phyloP scores from a whole-genome alignment of 768 basidiomycete genomes.

The Tylopilus cervinicoccineus region DNA sequence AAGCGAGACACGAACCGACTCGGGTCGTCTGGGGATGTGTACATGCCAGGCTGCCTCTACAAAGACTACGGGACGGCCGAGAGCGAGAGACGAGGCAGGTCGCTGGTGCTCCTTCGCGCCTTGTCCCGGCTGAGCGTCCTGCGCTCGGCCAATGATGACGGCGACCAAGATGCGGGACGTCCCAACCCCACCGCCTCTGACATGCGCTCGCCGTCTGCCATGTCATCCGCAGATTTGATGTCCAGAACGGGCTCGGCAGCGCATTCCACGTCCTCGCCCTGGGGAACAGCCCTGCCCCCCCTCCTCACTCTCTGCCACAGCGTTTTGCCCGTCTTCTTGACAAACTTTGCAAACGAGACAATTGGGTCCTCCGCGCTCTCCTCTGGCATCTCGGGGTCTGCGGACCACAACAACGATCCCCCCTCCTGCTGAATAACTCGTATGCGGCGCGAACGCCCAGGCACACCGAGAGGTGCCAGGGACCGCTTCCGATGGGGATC shows the following conservation, averaged over 20 bases:
- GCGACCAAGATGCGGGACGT: slow-evolving; percentile 27
- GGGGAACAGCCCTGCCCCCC: slow-evolving; percentile 21
- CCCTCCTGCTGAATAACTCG: slow-evolving; percentile 16
- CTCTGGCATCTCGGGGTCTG: slow-evolving; percentile 23
- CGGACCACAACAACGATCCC: slow-evolving; percentile 17
- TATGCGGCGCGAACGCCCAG: slow-evolving; percentile 36
- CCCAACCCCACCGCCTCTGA: neutral
- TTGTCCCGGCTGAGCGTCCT: slow-evolving; percentile 12
- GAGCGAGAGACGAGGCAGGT: slow-evolving; percentile 43
- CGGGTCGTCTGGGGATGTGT: no score
- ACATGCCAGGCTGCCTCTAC: no score
- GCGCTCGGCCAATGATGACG: slow-evolving; percentile 13
- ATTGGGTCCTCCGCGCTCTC: slow-evolving; percentile 45
- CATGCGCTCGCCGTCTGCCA: neutral
- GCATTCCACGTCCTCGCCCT: slow-evolving; percentile 7
- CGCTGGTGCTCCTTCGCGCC: slow-evolving; percentile 25
- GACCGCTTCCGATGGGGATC: slow-evolving; percentile 48
- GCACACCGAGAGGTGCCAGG: slow-evolving; percentile 50
- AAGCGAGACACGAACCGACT: no score
- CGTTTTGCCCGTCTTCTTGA: slow-evolving; percentile 40
- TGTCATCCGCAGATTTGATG: slow-evolving; percentile 20
- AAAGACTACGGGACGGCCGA: no score
- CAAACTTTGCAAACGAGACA: slow-evolving; percentile 43
- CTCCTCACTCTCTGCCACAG: slow-evolving; percentile 49
- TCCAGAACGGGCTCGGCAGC: slow-evolving; percentile 11